Evolutionary conservation across 2,329 filamentous ascomycete species (phyloP), one percentile per base, ranked within the genome.

Genomic region (Byssoonygena ceratinophila): DNA sequence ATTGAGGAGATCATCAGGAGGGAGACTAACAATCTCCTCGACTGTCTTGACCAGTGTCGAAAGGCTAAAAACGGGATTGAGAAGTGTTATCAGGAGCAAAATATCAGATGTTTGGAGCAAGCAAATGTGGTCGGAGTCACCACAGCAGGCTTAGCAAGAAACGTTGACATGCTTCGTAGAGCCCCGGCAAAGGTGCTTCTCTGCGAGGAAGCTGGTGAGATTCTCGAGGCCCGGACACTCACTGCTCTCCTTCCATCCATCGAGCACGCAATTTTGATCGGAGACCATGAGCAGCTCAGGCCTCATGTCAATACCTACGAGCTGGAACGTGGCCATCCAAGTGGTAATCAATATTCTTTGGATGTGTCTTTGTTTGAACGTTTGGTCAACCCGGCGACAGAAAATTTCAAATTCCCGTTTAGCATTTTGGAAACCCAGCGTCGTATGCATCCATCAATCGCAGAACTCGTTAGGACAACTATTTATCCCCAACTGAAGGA

Each of bases 141-240:
- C 0, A 88, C 84, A 0, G 88, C 82, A 0, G 82, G 72, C 0
- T 83, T 83, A 0, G 82, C 85, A 0, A 86, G 74, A 64, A 76
- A 84, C 48, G 66, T 73, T 0, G 66, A 74, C 0, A 68, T 78
- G 1, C 73, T 88, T 6, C 73, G 73, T 2, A 68, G 72, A 0
- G 76, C 76, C 0, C 64, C 68, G 0, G 80, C 82, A 0, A 79
- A 80, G 1, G 70, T 85, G 20, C 65, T 87, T 1, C 62, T 89
- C 0, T 78, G 86, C 0, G 84, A 88, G 62, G 84, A 88, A 64
- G 84, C 83, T 0, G 84, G 83, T 1, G 84, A 88, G 57, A 84
- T 88, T 2, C 69, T 87, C 0, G 84, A 88, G 62, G 74, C 75
- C 1, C 84, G 87, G 57, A 71, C 84, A 1, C 64, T 87, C 0